Evolutionary conservation across 2,329 filamentous ascomycete species (phyloP).

Genomic region (Hymenoscyphus fructigenus): DNA sequence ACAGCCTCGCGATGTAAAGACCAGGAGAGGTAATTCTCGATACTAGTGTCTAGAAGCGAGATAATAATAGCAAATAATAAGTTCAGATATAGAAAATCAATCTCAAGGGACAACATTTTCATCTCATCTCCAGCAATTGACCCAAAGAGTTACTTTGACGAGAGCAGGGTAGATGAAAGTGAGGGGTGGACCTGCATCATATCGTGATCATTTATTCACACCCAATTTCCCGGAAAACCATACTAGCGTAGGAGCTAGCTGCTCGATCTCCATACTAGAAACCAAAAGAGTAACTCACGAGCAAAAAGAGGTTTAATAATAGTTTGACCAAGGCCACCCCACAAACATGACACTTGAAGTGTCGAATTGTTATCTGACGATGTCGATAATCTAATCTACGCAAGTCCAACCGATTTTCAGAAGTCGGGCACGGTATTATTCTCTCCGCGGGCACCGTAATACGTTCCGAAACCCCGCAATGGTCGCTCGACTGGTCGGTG

Average conservation of each 20-base stretch:
- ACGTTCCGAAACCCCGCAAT: background rate
- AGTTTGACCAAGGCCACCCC: background rate
- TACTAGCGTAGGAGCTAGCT: background rate
- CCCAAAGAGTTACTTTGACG: background rate
- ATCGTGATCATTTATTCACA: conserved; percentile 1
- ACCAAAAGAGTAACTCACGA: background rate
- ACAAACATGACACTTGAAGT: background rate
- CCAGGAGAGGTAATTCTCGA: background rate
- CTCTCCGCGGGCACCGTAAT: background rate
- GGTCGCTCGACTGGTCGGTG: no score
- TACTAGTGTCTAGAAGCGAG: background rate
- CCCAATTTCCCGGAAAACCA: background rate
- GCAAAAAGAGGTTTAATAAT: background rate
- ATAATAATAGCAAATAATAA: background rate
- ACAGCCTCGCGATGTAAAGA: background rate
- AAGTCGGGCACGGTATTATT: background rate
- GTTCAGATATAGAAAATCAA: background rate
- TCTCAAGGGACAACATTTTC: background rate
- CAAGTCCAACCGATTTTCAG: background rate
- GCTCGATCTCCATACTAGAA: background rate
- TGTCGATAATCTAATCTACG: background rate
- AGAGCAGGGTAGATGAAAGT: background rate
- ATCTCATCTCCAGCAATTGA: background rate
- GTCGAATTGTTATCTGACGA: background rate
- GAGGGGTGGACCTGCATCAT: background rate